Base-by-base conservation (phyloP, 345 rosid genomes). In the Theobroma cacao region DNA sequence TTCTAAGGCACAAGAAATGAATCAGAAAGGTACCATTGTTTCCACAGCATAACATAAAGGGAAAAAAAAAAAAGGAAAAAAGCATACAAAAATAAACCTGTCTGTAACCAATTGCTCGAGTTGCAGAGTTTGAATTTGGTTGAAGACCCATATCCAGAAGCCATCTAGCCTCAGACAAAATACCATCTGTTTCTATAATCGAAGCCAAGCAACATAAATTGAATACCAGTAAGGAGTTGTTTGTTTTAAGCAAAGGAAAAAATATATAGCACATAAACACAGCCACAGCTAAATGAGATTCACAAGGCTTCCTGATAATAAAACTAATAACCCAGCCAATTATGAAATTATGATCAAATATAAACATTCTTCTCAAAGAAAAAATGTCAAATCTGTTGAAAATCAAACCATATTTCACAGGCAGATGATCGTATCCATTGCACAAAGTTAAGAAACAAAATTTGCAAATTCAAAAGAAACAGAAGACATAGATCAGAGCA, bases 61-160 rank as follows among this genome's bases (percentile, higher is more conserved):
- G 31, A 14, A 0, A 52, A 20, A 15, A 50, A 0, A 24, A 63
- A n/a, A 62, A 65, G n/a, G 6, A 52, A 74, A 40, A 80, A 78
- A 47, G 18, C 52, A 66, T 22, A 66, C n/a, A 11, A 26, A 53
- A 30, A 10, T 45, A 43, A 5, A 71, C 75, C 85, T 93, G 99
- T 88, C 90, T 90, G 69, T 93, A 95, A 65, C 98, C 99, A 84
- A 93, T 92, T 76, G 99, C 98, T 78, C 98, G 89, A 79, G 97
- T 95, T 78, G 99, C 91, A 79, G 98, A 84, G 72, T 87, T 92
- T 62, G 98, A 80, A 85, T 90, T 90, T 76, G 98, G 99, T 77
- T 86, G 92, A 80, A 93, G 91, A 79, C 98, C 96, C 41, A 40
- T 50, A 75, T 95, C 93, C 71, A 95, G 96, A 81, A 93, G 99